These are phyloP conservation scores for Phytophthora pluvialis DNA, from an alignment of 352 stramenopile species.

Conservation along the genomic window DNA sequence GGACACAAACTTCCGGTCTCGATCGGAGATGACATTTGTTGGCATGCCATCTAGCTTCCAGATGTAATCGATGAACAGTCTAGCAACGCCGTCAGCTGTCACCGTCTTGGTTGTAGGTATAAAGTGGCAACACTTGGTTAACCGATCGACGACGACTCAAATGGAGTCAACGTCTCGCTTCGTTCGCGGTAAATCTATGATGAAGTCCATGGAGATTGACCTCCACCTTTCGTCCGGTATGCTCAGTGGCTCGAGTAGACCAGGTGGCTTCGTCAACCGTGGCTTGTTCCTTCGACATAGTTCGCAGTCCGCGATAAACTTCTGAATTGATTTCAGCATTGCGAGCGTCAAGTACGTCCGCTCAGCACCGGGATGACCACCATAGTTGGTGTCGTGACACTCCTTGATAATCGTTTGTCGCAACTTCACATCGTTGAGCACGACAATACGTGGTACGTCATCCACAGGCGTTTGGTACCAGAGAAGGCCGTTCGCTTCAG, in stretches of 20 bases:
- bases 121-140: slow-evolving; percentile 19
- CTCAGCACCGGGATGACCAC: background rate
- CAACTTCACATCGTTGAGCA: slow-evolving; percentile 9
- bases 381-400: no score
- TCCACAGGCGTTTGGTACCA: slow-evolving; percentile 13
- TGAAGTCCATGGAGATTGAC: background rate
- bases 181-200: background rate
- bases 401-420: no score
- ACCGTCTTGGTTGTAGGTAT: slow-evolving; percentile 3
- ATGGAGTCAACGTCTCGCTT: background rate
- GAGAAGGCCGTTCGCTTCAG: background rate
- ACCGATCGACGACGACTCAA: background rate
- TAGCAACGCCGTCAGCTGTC: background rate
- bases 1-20: background rate
- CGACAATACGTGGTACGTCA: slow-evolving; percentile 8
- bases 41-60: slow-evolving; percentile 2
- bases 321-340: background rate
- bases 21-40: background rate
- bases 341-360: background rate
- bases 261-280: no score
- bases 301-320: background rate
- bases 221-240: slow-evolving; percentile 14
- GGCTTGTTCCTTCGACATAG: no score
- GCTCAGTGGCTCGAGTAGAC: background rate
- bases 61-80: background rate